Percentiles rank a stretch among this genome's conserved stretches.
Evolutionary conservation across 176 grass and related monocot genomes (phyloP).

Genomic region (Bonia amplexicaulis): DNA sequence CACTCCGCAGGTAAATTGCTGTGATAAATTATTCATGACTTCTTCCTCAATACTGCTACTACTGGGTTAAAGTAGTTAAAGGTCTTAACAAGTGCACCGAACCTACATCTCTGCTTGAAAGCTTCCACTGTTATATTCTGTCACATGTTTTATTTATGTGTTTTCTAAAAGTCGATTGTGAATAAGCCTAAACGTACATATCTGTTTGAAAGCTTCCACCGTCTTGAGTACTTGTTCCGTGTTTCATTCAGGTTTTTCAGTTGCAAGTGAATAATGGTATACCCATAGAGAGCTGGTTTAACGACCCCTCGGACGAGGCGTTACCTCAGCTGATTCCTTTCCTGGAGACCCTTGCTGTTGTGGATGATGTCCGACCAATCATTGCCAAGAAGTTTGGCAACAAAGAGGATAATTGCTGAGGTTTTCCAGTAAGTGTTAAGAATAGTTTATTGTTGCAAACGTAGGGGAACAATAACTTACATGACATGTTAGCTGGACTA

Average conservation of each 20-base stretch:
- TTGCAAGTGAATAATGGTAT: slow-evolving; percentile 99
- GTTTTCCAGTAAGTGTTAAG: slow-evolving; percentile 19
- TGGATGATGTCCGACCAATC: slow-evolving; percentile 82
- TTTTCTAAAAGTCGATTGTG: not conserved
- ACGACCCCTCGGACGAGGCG: slow-evolving; percentile 51
- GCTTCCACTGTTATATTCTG: not conserved
- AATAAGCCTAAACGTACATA: not conserved
- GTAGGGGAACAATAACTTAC: slow-evolving; percentile 31
- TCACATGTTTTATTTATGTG: not conserved
- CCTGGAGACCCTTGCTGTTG: slow-evolving; percentile 67
- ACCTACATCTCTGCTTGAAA: not conserved
- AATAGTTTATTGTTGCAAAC: slow-evolving; percentile 32
- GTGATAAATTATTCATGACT: not conserved
- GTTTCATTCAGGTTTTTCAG: slow-evolving; percentile 64
- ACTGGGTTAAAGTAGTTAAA: slow-evolving; percentile 5
- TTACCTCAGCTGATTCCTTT: slow-evolving; percentile 82
- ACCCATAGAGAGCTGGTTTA: slow-evolving; percentile 96
- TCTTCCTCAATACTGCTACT: slow-evolving; percentile 15
- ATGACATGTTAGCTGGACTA: slow-evolving; percentile 23
- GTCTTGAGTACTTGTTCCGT: not conserved
- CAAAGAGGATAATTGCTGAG: slow-evolving; percentile 30
- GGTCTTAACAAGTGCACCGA: not conserved
- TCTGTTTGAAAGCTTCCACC: not conserved
- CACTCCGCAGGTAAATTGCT: slow-evolving; percentile 78
- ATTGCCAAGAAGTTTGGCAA: slow-evolving; percentile 84